Evolutionary conservation across 345 rosid genomes (phyloP).

Genomic region (Sisymbrium irio): DNA sequence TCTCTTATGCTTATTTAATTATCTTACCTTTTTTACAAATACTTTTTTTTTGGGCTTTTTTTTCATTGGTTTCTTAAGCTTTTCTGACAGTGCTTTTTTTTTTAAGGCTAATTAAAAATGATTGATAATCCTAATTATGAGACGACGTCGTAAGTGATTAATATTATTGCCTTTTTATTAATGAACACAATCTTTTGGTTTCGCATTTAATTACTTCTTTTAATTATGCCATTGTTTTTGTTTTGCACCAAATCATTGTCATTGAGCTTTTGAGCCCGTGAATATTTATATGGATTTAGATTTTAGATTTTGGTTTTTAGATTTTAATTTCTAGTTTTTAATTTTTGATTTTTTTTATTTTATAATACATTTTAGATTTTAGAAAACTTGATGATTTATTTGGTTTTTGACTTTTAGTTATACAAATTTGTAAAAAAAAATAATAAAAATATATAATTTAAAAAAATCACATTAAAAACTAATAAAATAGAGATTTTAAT

Average conservation of each 20-base stretch:
- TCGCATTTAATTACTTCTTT: neutral
- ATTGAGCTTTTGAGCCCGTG: no score
- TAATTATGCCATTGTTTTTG: neutral
- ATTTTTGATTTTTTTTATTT: no score
- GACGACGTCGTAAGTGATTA: neutral
- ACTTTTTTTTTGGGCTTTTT: neutral
- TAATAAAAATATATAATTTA: no score
- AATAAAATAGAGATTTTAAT: no score
- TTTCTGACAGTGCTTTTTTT: neutral
- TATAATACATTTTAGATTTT: no score
- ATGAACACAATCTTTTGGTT: neutral
- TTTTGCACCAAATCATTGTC: neutral
- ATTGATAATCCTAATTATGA: neutral
- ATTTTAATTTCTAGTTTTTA: no score
- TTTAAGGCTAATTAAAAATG: neutral
- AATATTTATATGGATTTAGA: no score
- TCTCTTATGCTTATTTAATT: neutral
- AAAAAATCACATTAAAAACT: no score
- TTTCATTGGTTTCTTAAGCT: slow-evolving; percentile 17
- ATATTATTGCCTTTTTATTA: neutral
- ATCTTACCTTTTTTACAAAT: neutral
- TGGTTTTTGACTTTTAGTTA: no score
- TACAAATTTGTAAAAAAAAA: no score
- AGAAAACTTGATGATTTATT: no score
- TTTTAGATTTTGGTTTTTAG: no score